Conservation (phyloP, 805 yeast genomes). For the Komagataella mondaviorum region DNA sequence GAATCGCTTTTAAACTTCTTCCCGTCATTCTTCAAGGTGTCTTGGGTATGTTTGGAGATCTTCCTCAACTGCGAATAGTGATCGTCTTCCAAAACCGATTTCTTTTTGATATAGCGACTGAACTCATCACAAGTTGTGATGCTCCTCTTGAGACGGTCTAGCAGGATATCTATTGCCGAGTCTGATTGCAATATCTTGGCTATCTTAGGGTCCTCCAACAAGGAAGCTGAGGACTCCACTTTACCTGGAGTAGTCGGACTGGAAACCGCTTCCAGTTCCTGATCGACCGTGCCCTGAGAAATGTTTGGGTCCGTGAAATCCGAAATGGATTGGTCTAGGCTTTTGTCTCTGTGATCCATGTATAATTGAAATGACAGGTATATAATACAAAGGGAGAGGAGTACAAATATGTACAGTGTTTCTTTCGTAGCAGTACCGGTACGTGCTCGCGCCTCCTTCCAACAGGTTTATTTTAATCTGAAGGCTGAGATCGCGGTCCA, state of each 20-base stretch:
- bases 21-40: slow-evolving; percentile 29
- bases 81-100: slow-evolving; percentile 67
- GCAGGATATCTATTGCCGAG: slow-evolving; percentile 59
- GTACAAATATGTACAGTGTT: not conserved
- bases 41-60: slow-evolving; percentile 35
- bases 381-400: not conserved
- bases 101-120: slow-evolving; percentile 62
- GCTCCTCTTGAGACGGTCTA: slow-evolving; percentile 66
- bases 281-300: not conserved
- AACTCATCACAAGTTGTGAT: slow-evolving; percentile 78
- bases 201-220: slow-evolving; percentile 39
- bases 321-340: not conserved
- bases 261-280: not conserved
- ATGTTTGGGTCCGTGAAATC: not conserved
- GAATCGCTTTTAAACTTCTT: slow-evolving; percentile 43
- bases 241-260: not conserved
- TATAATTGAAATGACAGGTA: not conserved
- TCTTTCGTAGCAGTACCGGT: not conserved
- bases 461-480: not conserved
- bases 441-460: not conserved
- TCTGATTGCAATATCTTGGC: slow-evolving; percentile 48
- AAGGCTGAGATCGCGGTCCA: not conserved
- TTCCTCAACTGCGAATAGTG: slow-evolving; percentile 65
- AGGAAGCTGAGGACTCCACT: slow-evolving; percentile 13
- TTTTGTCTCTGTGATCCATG: not conserved